Evolutionary conservation across 768 basidiomycete genomes (phyloP), one percentile per base, ranked within the genome.

Genomic region (Pleurotus eryngii): DNA sequence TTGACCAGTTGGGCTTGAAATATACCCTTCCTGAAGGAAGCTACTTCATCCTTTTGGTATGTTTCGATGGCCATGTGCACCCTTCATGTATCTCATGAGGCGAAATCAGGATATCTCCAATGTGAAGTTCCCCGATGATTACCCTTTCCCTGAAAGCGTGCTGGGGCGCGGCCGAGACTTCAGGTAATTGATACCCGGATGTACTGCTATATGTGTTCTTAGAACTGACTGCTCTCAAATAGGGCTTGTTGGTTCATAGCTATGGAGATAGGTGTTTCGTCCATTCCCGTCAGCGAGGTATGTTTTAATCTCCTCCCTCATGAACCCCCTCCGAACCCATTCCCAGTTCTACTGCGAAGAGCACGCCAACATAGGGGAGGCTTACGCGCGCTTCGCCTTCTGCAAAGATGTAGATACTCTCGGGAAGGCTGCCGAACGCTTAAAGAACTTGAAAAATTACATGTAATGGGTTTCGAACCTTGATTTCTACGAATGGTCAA

Each of bases 161-260:
- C 65, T 84, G 22, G 92, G 89, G 5, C 79, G 95, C 66, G 94
- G 93, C 4, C 80, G 86, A 45, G 95, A 98, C 67, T 98, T 98
- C 80, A 84, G 76, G 90, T 91, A 59, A 59, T 26, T 24, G 1
- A 26, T 5, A 26, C 5, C 5, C 24, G 24, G 24, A 5, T 5
- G 24, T 6, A 1, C 24, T 26, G 5, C 24, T 6, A 24, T 6
- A 14, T 30, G 27, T 24, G 15, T 14, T 4, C 38, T 24, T 57
- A 55, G 12, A 55, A 3, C 57, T 63, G 46, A 68, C 59, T 26
- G 56, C 49, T 47, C 53, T 56, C n/a, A 15, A 53, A 17, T 56
- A 95, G 91, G 68, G 90, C 89, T n/a, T 88, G 88, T 67, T 98
- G 95, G 95, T 96, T 95, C 76, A 89, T 97, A 61, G 94, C 93